Base-by-base conservation (phyloP, 1,284 basidiomycete genomes). In the Ganoderma meredithae region DNA sequence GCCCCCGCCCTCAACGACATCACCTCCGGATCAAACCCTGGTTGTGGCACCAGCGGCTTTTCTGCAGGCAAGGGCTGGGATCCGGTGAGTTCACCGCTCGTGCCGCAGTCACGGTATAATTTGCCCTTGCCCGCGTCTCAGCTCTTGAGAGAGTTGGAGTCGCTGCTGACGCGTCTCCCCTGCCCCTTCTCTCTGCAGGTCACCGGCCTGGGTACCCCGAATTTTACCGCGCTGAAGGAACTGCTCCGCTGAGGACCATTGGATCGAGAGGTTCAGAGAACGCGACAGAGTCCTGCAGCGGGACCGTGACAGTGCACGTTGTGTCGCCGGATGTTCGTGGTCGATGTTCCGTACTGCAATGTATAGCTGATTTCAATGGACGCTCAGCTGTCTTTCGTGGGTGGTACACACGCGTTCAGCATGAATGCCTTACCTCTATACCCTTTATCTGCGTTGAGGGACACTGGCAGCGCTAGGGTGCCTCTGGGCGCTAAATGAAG, bases 141-240 rank as follows among this genome's bases (percentile, higher is more conserved):
- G 40, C 7, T n/a, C 19, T 59, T 22, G 31, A 10, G 31, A 10
- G 55, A 12, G 22, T 19, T 10, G 22, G 22, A 49, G 22, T 27
- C 52, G 33, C 10, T 43, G 22, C 43, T 60, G n/a, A 25, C 36
- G 9, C 33, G 25, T 27, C 39, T 36, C 9, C 10, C 12, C 6
- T 9, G 1, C 17, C 25, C n/a, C n/a, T 41, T 25, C n/a, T 44
- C 44, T 64, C 69, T 44, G 62, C 63, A 87, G 86, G 84, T 88
- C 60, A 90, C 88, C 63, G 88, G 89, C 6, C 78, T 89, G 40
- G 89, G 89, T 3, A 89, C 88, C 15, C 88, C 88, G 17, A 82
- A 90, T 74, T 90, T 90, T 77, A 74, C 80, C 60, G 85, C 83
- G 74, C 77, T 90, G 68, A 83, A 85, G 72, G 72, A 77, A 2